Percentiles rank a stretch among this genome's conserved stretches.
Conservation (phyloP, 257 asterid genomes). For the Perilla frutescens region DNA sequence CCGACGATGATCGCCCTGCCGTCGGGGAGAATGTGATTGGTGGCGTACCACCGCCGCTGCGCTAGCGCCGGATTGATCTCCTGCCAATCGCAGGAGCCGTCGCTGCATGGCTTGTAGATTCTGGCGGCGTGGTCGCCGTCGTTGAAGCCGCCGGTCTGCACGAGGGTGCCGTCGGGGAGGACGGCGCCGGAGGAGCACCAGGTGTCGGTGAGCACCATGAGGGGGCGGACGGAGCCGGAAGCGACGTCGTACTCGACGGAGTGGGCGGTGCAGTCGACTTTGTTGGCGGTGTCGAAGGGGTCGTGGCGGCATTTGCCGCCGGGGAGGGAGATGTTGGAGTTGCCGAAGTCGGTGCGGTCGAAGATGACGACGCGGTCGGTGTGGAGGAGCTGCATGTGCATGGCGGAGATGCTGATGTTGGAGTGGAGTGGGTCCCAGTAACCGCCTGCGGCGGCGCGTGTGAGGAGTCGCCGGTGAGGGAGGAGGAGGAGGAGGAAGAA, state of each 20-base stretch:
- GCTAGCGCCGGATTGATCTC: slow-evolving; percentile 41
- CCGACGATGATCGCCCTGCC: slow-evolving; percentile 49
- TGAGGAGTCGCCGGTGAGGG: neutral
- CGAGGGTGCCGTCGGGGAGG: slow-evolving; percentile 50
- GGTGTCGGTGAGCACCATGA: slow-evolving; percentile 54
- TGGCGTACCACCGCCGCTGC: slow-evolving; percentile 52
- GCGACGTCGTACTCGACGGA: slow-evolving; percentile 59
- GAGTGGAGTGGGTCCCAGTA: slow-evolving; percentile 25
- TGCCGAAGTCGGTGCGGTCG: slow-evolving; percentile 33
- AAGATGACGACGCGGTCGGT: slow-evolving; percentile 33
- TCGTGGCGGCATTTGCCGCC: slow-evolving; percentile 44
- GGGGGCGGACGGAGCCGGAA: slow-evolving; percentile 56
- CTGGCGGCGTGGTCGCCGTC: slow-evolving; percentile 54
- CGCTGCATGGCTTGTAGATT: slow-evolving; percentile 40
- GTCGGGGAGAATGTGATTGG: slow-evolving; percentile 51
- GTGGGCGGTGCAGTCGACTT: slow-evolving; percentile 65
- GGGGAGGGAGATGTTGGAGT: slow-evolving; percentile 56
- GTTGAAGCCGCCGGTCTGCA: slow-evolving; percentile 60
- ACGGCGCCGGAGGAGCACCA: slow-evolving; percentile 76
- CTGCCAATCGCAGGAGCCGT: slow-evolving; percentile 52
- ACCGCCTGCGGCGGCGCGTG: slow-evolving; percentile 16
- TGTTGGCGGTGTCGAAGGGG: slow-evolving; percentile 24
- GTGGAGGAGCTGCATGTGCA: slow-evolving; percentile 44
- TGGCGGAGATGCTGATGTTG: slow-evolving; percentile 31
- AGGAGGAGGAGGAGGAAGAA: slow-evolving; percentile 6